These are phyloP conservation scores for Saturnispora serradocipensis DNA, from an alignment of 805 yeast genomes.

Conservation along the genomic window DNA sequence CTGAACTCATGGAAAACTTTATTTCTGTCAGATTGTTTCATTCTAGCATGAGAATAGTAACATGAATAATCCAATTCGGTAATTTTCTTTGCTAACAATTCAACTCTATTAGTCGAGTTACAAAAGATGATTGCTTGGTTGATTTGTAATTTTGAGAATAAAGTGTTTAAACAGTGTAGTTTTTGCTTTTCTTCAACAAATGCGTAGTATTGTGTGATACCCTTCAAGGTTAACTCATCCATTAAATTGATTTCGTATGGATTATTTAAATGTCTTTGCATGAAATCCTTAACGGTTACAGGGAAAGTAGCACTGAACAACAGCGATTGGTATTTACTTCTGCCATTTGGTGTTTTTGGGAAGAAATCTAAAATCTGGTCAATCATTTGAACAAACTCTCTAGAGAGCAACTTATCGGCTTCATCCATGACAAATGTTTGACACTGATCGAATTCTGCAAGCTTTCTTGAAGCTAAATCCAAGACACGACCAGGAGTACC, in stretches of 20 bases:
- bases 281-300: conserved; percentile 80
- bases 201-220: conserved; percentile 97
- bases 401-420: conserved; percentile 92
- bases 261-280: conserved; percentile 80
- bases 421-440: conserved; percentile 94
- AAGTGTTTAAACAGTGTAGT: conserved; percentile 88
- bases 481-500: conserved; percentile 98
- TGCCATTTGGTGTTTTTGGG: conserved; percentile 38
- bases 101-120: conserved; percentile 94
- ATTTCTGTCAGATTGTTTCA: conserved; percentile 96
- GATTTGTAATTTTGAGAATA: conserved; percentile 88
- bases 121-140: conserved; percentile 96
- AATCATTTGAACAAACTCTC: conserved; percentile 80
- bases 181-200: conserved; percentile 96
- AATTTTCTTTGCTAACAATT: conserved; percentile 87
- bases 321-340: conserved; percentile 63
- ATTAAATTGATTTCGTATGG: conserved; percentile 94
- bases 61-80: conserved; percentile 96
- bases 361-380: conserved; percentile 78
- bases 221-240: conserved; percentile 95
- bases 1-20: conserved; percentile 98
- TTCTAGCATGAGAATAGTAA: conserved; percentile 92
- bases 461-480: conserved; percentile 80
- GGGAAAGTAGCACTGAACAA: conserved; percentile 97
- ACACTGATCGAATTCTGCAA: conserved; percentile 83